Percentiles rank a stretch among this genome's conserved stretches.
phyloP scores from a whole-genome alignment of 768 basidiomycete species.

The Termitomyces sp. region DNA sequence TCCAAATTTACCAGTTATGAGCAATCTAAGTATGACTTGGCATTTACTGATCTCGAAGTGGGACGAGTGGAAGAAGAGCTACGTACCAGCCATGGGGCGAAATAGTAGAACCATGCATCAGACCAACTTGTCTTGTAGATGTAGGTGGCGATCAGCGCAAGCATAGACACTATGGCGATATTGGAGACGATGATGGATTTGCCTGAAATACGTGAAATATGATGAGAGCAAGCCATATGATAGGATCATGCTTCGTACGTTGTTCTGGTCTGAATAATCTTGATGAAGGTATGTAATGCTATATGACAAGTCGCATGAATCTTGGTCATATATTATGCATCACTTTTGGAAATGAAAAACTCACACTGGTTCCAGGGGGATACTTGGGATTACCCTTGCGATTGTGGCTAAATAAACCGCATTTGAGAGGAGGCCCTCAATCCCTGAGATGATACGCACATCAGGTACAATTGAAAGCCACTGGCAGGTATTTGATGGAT shows the following conservation, averaged over 20 bases:
- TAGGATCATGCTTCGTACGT: conserved; percentile 25
- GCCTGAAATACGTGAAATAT: conserved; percentile 17
- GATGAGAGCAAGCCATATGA: background rate
- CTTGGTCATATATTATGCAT: no score
- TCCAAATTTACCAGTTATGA: conserved; percentile 36
- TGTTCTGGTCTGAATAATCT: conserved; percentile 43
- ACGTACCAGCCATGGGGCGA: conserved; percentile 48
- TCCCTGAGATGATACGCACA: conserved; percentile 22
- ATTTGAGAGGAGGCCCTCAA: conserved; percentile 5
- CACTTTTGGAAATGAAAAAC: conserved; percentile 13
- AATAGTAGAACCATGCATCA: conserved; percentile 37
- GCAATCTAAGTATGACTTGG: conserved; percentile 28
- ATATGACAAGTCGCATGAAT: background rate
- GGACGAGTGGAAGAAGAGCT: background rate
- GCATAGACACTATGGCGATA: conserved; percentile 35
- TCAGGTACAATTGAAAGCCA: conserved; percentile 43
- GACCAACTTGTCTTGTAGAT: conserved; percentile 26
- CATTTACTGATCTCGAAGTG: background rate
- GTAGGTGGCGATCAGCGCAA: conserved; percentile 28
- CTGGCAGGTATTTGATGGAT: conserved; percentile 19
- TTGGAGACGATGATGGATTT: conserved; percentile 39
- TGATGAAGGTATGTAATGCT: conserved; percentile 44
- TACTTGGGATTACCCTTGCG: conserved; percentile 44
- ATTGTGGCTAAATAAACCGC: conserved; percentile 29
- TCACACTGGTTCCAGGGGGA: conserved; percentile 40